These are phyloP conservation scores for Cicer judaicum DNA, from an alignment of 306 rosid genomes.

Conservation along the genomic window DNA sequence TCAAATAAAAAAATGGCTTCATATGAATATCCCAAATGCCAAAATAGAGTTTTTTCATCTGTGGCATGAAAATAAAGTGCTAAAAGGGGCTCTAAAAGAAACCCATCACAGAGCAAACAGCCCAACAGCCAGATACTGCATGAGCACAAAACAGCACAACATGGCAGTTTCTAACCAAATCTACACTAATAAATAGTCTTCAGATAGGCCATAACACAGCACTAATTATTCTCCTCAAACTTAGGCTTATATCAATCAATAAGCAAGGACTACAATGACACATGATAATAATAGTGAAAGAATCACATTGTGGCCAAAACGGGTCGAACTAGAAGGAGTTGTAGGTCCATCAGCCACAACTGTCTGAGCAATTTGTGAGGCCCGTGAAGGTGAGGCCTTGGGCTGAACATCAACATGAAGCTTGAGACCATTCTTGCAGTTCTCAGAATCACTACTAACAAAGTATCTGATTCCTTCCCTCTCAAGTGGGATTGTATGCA, in stretches of 20 bases:
- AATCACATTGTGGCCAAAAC: slow-evolving; percentile 25
- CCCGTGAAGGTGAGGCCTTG: slow-evolving; percentile 16
- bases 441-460: slow-evolving; percentile 58
- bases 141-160: background rate
- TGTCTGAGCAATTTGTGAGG: background rate
- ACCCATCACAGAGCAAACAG: background rate
- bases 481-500: slow-evolving; percentile 65
- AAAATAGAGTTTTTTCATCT: background rate
- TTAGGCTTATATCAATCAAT: slow-evolving; percentile 34
- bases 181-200: background rate
- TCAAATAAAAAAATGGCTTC: background rate
- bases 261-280: slow-evolving; percentile 20
- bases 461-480: slow-evolving; percentile 75
- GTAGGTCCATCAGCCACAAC: slow-evolving; percentile 56
- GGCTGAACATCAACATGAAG: slow-evolving; percentile 65
- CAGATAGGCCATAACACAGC: background rate
- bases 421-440: slow-evolving; percentile 76
- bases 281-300: slow-evolving; percentile 36
- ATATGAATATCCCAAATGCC: background rate
- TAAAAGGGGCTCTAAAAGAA: too few relatives aligned
- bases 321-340: slow-evolving; percentile 58
- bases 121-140: background rate
- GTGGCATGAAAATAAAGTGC: background rate
- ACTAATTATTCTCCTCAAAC: background rate
- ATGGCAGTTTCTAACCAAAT: background rate